Base-by-base conservation (phyloP, 176 grass and related monocot species). In the Areca catechu region DNA sequence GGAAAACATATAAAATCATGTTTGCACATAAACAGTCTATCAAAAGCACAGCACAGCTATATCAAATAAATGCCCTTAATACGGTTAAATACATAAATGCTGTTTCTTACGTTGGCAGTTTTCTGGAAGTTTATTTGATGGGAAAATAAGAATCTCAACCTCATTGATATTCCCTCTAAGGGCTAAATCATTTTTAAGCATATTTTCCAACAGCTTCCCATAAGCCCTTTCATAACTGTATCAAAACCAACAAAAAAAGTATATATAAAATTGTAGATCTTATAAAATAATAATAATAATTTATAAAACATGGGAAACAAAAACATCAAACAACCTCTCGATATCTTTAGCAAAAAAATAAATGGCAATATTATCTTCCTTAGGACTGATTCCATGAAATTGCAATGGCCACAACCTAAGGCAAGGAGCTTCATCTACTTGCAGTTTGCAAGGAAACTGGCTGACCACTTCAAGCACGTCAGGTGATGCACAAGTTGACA, bases 301-400 rank as follows among this genome's bases (percentile, higher is more conserved):
- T 61, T 22, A 28, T 16, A 53, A 34, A 23, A 53, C 2, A 15
- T 61, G 72, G 63, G 12, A 15, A 52, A 51, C 50, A 76, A 48
- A 20, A 43, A 43, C 34, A 43, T 43, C 34, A 66, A 73, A 72
- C 54, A 59, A 92, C 93, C 93, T 92, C 30, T 85, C 71, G 60
- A 62, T 53, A 81, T 98, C 84, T 77, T 79, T 92, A 50, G 93
- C 83, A 82, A 98, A 98, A 78, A 98, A 98, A 74, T 85, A 98
- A 75, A 98, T 65, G 62, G 72, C 93, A 67, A 98, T 80, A 58
- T 76, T 84, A 15, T 82, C 57, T 51, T 98, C 75, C 10, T 76
- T 92, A 52, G 93, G 93, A 61, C 77, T 60, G 53, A 62, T 90
- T 57, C 75, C 48, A 51, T 77, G 65, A 68, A 98, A 98, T 60